Base-by-base conservation (phyloP, 768 basidiomycete genomes). In the Mycena latifolia region DNA sequence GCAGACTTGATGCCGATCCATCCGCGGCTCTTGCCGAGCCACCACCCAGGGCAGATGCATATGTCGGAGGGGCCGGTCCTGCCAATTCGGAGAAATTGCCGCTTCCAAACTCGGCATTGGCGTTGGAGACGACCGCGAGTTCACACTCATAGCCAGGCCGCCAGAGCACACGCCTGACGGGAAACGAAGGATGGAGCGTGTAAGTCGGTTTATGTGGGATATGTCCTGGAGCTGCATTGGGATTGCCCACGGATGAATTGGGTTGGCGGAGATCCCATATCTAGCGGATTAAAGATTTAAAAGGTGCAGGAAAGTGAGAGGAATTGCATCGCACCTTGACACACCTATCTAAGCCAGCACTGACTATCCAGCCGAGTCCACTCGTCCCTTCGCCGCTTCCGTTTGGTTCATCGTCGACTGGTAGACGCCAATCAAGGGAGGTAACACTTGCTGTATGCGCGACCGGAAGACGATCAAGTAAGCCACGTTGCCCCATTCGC, bases 101-200 rank as follows among this genome's bases (percentile, higher is more conserved):
- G 74, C 68, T 75, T 15, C 82, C 78, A 59, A 81, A 80, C 55
- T 85, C 87, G 25, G 85, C 85, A 63, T 87, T 87, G 3, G 84
- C 80, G 45, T 90, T 91, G 9, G 92, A 92, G 6, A 92, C 88
- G 17, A 94, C 73, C 1, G 90, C 91, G 14, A 94, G 75, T 75
- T 94, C 92, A 70, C 90, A 91, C 52, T 91, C 88, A 72, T 90
- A 90, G 0, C 82, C 85, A 0, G 93, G 93, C 20, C 94, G 85
- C 93, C 93, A 96, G 3, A 84, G 75, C 15, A 95, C 87, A 20
- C 86, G 88, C 15, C 92, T 87, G 22, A 94, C 87, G 1, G 92
- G 90, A 67, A 87, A 92, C 0, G 91, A 86, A 0, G 94, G 88
- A 64, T 92, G 90, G 0, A 96, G 81, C 0, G 86, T 88, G 72